phyloP scores from a whole-genome alignment of 2,329 filamentous ascomycete genomes.

The Pezicula neosporulosa region DNA sequence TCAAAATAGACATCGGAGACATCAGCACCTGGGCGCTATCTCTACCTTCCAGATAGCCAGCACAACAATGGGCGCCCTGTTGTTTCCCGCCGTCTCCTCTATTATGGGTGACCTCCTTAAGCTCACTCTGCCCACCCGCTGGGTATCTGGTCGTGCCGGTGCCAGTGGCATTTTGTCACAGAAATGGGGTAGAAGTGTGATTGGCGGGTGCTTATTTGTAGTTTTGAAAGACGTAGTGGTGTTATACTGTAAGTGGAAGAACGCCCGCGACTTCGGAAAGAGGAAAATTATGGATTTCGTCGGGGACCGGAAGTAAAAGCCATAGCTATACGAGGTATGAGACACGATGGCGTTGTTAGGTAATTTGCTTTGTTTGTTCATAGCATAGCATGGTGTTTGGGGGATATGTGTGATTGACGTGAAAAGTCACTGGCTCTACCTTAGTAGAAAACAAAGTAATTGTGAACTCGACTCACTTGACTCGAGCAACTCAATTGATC shows the following conservation, averaged over 20 bases:
- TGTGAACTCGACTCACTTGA: no score
- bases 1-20: not conserved
- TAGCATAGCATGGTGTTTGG: no score
- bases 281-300: conserved; percentile 40
- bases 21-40: conserved; percentile 18
- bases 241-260: conserved; percentile 62
- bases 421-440: no score
- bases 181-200: conserved; percentile 83
- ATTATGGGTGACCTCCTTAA: conserved; percentile 74
- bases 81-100: conserved; percentile 80
- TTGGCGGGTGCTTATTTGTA: conserved; percentile 86
- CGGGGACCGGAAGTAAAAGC: no score
- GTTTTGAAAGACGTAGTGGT: conserved; percentile 69
- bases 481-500: no score
- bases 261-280: conserved; percentile 51
- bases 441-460: no score
- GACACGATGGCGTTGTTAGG: no score
- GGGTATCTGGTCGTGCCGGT: conserved; percentile 44
- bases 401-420: no score
- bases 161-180: conserved; percentile 61
- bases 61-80: conserved; percentile 63
- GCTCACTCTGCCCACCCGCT: conserved; percentile 61
- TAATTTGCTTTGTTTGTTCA: no score
- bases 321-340: no score
- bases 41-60: conserved; percentile 53